These are phyloP conservation scores for Exserohilum turcica DNA, from an alignment of 2,329 filamentous ascomycete species.

Conservation along the genomic window DNA sequence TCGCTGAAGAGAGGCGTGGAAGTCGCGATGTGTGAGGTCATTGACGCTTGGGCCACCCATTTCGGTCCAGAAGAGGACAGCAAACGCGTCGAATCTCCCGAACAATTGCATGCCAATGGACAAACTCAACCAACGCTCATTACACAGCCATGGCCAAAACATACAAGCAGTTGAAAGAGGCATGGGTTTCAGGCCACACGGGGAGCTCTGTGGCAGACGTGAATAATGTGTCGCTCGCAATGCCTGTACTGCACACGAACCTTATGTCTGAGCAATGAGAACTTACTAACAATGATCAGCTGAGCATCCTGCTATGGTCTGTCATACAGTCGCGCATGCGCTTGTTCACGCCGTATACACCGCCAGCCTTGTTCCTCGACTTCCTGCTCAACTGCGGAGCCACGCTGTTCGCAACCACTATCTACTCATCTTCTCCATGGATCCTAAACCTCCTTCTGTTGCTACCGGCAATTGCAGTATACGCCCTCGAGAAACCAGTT, in stretches of 20 bases:
- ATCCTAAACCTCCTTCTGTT: conserved; percentile 77
- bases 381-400: conserved; percentile 85
- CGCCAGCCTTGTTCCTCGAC: conserved; percentile 73
- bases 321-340: conserved; percentile 80
- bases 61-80: conserved; percentile 19
- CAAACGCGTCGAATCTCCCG: conserved; percentile 21
- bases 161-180: conserved; percentile 93
- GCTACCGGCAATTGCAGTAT: conserved; percentile 70
- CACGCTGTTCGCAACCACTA: conserved; percentile 81
- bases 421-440: conserved; percentile 77
- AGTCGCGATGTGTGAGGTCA: conserved; percentile 16
- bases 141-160: conserved; percentile 50
- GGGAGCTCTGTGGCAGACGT: conserved; percentile 86
- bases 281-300: conserved; percentile 57
- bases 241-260: conserved; percentile 66
- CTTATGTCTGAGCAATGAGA: conserved; percentile 16
- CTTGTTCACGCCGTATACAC: conserved; percentile 79
- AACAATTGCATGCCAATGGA: conserved; percentile 11
- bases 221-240: conserved; percentile 81
- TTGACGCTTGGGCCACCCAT: conserved; percentile 10
- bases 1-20: not conserved
- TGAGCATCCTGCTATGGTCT: conserved; percentile 85
- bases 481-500: conserved; percentile 48
- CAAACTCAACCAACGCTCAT: conserved; percentile 17
- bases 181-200: conserved; percentile 88